Percentiles rank a stretch among this genome's conserved stretches.
These are phyloP conservation scores for Euptelea pleiosperma DNA, from an alignment of 164 flowering plant genomes.

Conservation along the genomic window DNA sequence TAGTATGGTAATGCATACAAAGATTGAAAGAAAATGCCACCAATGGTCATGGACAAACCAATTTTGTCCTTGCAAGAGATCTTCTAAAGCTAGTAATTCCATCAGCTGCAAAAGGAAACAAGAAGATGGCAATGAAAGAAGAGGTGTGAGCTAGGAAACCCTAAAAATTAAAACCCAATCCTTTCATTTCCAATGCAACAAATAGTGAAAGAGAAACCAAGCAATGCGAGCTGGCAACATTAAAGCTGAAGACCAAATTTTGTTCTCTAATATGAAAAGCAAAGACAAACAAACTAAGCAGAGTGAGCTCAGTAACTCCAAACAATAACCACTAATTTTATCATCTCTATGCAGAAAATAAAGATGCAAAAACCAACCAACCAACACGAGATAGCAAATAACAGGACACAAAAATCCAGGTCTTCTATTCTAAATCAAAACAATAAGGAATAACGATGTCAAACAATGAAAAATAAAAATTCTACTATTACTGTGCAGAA, in stretches of 20 bases:
- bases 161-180: background rate
- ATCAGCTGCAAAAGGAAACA: slow-evolving; percentile 4
- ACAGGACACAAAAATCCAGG: no score
- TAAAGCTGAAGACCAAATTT: background rate
- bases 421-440: no score
- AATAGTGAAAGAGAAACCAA: background rate
- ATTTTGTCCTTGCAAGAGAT: slow-evolving; percentile 12
- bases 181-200: background rate
- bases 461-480: no score
- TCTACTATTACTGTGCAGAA: no score
- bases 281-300: background rate
- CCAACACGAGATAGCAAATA: no score
- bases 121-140: background rate
- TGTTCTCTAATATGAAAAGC: background rate
- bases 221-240: no score
- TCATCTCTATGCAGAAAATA: no score
- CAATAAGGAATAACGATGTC: no score
- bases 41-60: slow-evolving; percentile 10
- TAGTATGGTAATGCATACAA: background rate
- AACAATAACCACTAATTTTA: no score
- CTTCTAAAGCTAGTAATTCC: background rate
- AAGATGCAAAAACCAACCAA: no score
- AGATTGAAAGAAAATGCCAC: slow-evolving; percentile 7
- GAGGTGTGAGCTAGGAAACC: background rate
- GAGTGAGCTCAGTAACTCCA: no score